phyloP scores from a whole-genome alignment of 192 early-diverging fungal genomes.

The Dissophora globulifera region DNA sequence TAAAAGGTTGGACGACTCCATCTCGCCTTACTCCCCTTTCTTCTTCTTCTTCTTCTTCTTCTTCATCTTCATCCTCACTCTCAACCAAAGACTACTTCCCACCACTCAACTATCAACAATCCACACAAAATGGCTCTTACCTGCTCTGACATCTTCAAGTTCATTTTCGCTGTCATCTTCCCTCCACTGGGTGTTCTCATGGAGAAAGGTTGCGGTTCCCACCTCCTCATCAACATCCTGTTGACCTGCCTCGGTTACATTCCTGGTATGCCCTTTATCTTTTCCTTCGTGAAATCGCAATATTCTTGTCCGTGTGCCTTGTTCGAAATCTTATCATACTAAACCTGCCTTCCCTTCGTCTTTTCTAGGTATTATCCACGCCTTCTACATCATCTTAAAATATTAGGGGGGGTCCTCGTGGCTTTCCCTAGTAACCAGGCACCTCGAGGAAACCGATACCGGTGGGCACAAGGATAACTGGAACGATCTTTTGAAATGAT shows the following conservation, averaged over 20 bases:
- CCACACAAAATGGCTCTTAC: constrained; percentile 58
- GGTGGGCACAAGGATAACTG: no score
- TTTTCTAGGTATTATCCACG: constrained; percentile 52
- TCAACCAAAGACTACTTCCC: not conserved
- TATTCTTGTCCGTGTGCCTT: no score
- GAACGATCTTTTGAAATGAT: no score
- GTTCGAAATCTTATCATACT: no score
- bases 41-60: not conserved
- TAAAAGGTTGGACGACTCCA: no score
- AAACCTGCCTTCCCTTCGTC: not conserved
- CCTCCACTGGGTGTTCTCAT: constrained; percentile 60
- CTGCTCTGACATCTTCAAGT: constrained; percentile 63
- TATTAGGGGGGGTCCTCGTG: no score
- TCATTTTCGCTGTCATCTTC: constrained; percentile 58
- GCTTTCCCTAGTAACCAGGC: no score
- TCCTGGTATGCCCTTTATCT: constrained; percentile 60
- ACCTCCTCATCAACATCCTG: constrained; percentile 74
- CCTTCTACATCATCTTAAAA: constrained; percentile 55
- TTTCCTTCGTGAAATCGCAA: not conserved
- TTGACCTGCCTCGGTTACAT: constrained; percentile 77
- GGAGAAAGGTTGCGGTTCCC: constrained; percentile 61
- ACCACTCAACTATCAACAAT: not conserved
- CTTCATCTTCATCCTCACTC: not conserved
- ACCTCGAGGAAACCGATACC: no score
- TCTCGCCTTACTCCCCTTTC: not conserved